Evolutionary conservation across 2,329 filamentous ascomycete genomes (phyloP).

Genomic region (Lachnellula occidentalis): DNA sequence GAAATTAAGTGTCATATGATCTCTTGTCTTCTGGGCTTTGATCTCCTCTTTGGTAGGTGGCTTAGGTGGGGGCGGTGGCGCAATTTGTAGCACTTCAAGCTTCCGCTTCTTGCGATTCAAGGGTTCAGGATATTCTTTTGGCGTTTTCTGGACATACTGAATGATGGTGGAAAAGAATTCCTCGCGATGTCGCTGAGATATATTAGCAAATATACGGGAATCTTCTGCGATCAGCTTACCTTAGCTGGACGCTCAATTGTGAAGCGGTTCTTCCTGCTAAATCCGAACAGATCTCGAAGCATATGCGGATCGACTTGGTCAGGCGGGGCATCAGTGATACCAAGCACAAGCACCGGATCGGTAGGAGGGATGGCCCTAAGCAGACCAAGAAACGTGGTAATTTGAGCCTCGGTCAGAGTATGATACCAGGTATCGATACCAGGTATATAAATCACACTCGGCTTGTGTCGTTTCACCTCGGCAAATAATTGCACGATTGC

Average conservation of each 20-base stretch:
- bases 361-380: slow-evolving; percentile 79
- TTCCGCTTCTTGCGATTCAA: slow-evolving; percentile 80
- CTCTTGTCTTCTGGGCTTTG: slow-evolving; percentile 73
- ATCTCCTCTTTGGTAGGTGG: slow-evolving; percentile 70
- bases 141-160: slow-evolving; percentile 71
- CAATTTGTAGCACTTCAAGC: slow-evolving; percentile 70
- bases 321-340: slow-evolving; percentile 69
- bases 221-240: slow-evolving; percentile 37
- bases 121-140: slow-evolving; percentile 81
- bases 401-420: slow-evolving; percentile 53
- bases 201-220: slow-evolving; percentile 25
- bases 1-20: slow-evolving; percentile 77
- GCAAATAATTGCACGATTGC: slow-evolving; percentile 86
- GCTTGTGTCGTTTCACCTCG: slow-evolving; percentile 90
- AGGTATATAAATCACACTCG: slow-evolving; percentile 91
- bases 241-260: slow-evolving; percentile 61
- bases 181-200: slow-evolving; percentile 51
- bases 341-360: slow-evolving; percentile 82
- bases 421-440: slow-evolving; percentile 82
- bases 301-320: slow-evolving; percentile 58
- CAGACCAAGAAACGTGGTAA: slow-evolving; percentile 79
- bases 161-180: slow-evolving; percentile 76
- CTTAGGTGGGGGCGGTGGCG: slow-evolving; percentile 64
- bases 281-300: slow-evolving; percentile 77
- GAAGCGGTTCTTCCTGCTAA: slow-evolving; percentile 72